Evolutionary conservation across 148 eudicot species (phyloP).

Genomic region (Diospyros kaki): DNA sequence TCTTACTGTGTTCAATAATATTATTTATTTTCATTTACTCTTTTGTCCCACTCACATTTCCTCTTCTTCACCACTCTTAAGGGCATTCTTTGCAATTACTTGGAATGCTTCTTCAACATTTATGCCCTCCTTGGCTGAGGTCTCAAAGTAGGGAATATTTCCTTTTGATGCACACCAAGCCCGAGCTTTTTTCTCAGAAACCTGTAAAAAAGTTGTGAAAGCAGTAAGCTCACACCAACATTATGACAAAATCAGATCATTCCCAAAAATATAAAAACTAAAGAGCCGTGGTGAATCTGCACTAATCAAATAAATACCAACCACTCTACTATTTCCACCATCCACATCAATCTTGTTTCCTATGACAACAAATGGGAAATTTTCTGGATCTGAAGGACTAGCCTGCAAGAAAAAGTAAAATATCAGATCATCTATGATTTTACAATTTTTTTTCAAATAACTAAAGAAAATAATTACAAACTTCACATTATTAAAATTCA

Average conservation of each 20-base stretch:
- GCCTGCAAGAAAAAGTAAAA: constrained; percentile 49
- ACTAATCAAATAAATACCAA: constrained; percentile 24
- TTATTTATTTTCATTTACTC: neutral
- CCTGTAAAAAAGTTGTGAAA: constrained; percentile 33
- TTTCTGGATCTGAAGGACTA: constrained; percentile 92
- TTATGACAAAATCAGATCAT: neutral
- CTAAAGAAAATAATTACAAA: too few species aligned
- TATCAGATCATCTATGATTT: neutral
- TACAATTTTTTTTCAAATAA: too few species aligned
- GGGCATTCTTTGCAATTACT: constrained; percentile 84
- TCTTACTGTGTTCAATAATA: neutral
- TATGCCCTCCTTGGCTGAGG: constrained; percentile 88
- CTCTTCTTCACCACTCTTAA: constrained; percentile 86
- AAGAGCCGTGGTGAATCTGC: neutral
- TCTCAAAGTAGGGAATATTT: constrained; percentile 91
- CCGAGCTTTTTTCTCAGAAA: constrained; percentile 91
- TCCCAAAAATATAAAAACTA: neutral
- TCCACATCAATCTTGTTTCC: constrained; percentile 91
- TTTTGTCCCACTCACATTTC: constrained; percentile 65
- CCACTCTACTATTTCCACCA: constrained; percentile 92
- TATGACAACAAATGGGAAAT: constrained; percentile 93
- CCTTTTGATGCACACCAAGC: constrained; percentile 99
- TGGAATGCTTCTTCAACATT: constrained; percentile 98
- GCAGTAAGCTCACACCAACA: constrained; percentile 5
- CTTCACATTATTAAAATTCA: too few species aligned